phyloP scores from a whole-genome alignment of 108 stramenopile genomes.

The Thalassiosira profunda region DNA sequence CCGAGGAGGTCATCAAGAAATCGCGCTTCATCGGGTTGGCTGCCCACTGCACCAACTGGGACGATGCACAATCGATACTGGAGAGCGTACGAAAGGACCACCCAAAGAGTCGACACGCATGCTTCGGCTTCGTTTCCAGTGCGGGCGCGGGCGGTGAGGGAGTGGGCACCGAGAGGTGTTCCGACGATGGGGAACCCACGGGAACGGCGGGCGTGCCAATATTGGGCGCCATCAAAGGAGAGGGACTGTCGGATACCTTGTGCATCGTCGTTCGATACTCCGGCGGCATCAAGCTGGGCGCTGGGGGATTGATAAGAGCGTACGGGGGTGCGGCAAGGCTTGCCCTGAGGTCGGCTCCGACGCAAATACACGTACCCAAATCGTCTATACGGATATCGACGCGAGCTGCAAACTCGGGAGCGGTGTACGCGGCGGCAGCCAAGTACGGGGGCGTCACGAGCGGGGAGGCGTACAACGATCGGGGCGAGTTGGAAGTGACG shows the following conservation, averaged over 20 bases:
- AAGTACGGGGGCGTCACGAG: conserved; percentile 52
- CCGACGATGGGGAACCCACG: conserved; percentile 90
- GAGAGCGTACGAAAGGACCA: conserved; percentile 60
- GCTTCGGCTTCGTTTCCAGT: conserved; percentile 64
- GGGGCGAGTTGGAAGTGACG: conserved; percentile 58
- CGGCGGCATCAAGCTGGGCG: conserved; percentile 88
- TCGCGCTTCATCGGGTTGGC: conserved; percentile 83
- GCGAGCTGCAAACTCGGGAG: conserved; percentile 30
- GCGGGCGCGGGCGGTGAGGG: conserved; percentile 9
- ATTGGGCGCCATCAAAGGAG: conserved; percentile 75
- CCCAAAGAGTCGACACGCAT: conserved; percentile 85
- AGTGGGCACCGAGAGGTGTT: conserved; percentile 66
- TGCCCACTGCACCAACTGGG: conserved; percentile 63
- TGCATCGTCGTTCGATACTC: conserved; percentile 86
- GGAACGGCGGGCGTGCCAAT: conserved; percentile 86
- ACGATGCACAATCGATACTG: conserved; percentile 59
- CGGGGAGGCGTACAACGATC: conserved; percentile 55
- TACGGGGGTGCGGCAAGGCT: conserved; percentile 78
- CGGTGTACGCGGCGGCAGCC: conserved; percentile 55
- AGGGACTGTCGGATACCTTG: conserved; percentile 69
- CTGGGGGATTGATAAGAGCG: conserved; percentile 89
- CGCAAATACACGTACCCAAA: conserved; percentile 57
- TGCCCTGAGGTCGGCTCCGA: conserved; percentile 63
- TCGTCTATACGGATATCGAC: conserved; percentile 27
- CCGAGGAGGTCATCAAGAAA: conserved; percentile 79